Evolutionary conservation across 108 stramenopile species (phyloP).

Genomic region (Parietichytrium sp.): DNA sequence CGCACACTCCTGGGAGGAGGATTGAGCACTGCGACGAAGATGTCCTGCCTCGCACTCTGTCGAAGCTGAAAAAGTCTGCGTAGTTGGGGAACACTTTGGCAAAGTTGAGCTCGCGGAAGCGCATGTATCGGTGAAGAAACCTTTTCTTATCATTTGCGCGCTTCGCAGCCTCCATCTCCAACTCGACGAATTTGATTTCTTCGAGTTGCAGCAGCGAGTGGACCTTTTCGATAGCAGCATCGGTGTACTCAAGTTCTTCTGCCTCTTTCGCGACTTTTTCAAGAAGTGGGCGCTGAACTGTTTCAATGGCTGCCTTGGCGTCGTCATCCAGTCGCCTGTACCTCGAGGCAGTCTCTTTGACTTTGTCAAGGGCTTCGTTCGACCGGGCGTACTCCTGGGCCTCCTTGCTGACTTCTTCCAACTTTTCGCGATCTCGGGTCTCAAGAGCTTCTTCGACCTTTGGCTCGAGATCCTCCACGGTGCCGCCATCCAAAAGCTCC

Average conservation of each 20-base stretch:
- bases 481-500: background rate
- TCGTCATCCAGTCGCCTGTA: background rate
- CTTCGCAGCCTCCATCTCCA: conserved; percentile 56
- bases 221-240: background rate
- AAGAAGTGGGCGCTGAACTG: background rate
- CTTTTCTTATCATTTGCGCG: conserved; percentile 54
- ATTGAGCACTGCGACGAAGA: too few relatives aligned
- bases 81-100: conserved; percentile 45
- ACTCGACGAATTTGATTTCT: conserved; percentile 56
- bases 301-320: background rate
- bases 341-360: background rate
- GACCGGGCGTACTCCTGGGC: background rate
- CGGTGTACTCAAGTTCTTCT: background rate
- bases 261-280: conserved; percentile 3
- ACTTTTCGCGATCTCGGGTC: conserved; percentile 14
- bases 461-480: background rate
- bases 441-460: background rate
- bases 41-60: conserved; percentile 3
- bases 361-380: background rate
- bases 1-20: conserved; percentile 5
- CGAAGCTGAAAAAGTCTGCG: conserved; percentile 46
- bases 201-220: conserved; percentile 47
- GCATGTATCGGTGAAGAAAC: conserved; percentile 61
- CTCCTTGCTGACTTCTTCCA: conserved; percentile 15
- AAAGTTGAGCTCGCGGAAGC: conserved; percentile 60